These are phyloP conservation scores for Saccharomyces hybrid DNA, from an alignment of 1,139 yeast species.

Conservation along the genomic window DNA sequence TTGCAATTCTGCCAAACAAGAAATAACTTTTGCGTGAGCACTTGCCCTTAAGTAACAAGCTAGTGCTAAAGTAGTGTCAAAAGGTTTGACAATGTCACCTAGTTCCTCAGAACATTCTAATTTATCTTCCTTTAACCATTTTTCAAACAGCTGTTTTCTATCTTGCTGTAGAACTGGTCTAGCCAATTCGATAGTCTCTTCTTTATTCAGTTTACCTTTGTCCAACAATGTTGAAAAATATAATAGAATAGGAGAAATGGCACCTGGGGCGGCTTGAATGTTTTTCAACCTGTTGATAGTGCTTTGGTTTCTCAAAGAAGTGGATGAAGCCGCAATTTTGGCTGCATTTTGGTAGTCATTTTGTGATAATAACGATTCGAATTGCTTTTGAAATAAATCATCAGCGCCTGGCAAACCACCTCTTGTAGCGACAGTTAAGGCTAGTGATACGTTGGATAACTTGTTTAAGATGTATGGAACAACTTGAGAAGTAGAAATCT, in stretches of 20 bases:
- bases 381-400: conserved; percentile 81
- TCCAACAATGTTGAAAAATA: conserved; percentile 89
- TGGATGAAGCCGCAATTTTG: conserved; percentile 92
- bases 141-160: conserved; percentile 87
- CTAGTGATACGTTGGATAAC: conserved; percentile 78
- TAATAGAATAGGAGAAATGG: conserved; percentile 87
- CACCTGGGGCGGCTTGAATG: conserved; percentile 92
- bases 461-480: conserved; percentile 86
- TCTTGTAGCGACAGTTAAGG: conserved; percentile 82
- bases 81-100: conserved; percentile 91
- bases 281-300: conserved; percentile 89
- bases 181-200: conserved; percentile 91
- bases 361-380: conserved; percentile 70
- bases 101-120: conserved; percentile 90
- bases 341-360: conserved; percentile 94
- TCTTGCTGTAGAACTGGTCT: conserved; percentile 94
- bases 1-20: conserved; percentile 88
- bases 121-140: conserved; percentile 93
- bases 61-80: conserved; percentile 76
- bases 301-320: conserved; percentile 87
- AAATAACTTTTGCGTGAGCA: conserved; percentile 81
- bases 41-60: conserved; percentile 86
- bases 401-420: conserved; percentile 98
- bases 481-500: conserved; percentile 74
- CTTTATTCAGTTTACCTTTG: conserved; percentile 85